A percentile compares a stretch with the other conserved stretches of the same genome.
These are phyloP conservation scores for Cornus controversa DNA, from an alignment of 148 eudicot genomes.

Conservation along the genomic window DNA sequence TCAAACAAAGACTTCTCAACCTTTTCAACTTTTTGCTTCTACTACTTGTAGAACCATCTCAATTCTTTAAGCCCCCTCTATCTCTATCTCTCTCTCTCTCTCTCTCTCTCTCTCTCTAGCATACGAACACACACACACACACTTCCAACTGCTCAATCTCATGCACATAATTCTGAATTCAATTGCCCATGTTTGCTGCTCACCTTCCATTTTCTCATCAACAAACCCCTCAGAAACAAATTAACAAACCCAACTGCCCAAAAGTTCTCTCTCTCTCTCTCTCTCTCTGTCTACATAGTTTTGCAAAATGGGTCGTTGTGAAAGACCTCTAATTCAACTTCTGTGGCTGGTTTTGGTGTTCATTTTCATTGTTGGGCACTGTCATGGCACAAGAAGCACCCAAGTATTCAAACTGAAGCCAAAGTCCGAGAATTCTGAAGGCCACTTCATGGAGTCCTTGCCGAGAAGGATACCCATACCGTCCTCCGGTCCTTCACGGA, in stretches of 20 bases:
- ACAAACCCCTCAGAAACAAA: slow-evolving; percentile 8
- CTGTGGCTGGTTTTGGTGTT: slow-evolving; percentile 26
- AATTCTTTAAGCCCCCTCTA: slow-evolving; percentile 11
- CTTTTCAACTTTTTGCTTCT: slow-evolving; percentile 21
- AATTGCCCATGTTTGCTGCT: slow-evolving; percentile 19
- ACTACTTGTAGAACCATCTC: slow-evolving; percentile 15
- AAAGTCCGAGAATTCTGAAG: slow-evolving; percentile 35
- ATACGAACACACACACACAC: background rate
- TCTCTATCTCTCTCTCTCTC: background rate
- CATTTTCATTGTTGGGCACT: slow-evolving; percentile 27
- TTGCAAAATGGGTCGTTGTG: slow-evolving; percentile 14
- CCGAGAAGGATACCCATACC: slow-evolving; percentile 63
- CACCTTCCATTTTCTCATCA: slow-evolving; percentile 8
- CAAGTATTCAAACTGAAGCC: slow-evolving; percentile 36
- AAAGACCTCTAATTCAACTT: slow-evolving; percentile 13
- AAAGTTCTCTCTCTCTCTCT: slow-evolving; percentile 5
- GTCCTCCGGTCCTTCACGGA: slow-evolving; percentile 71
- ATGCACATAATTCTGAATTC: slow-evolving; percentile 7
- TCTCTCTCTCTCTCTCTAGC: slow-evolving; percentile 5
- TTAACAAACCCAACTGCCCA: background rate
- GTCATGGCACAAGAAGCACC: slow-evolving; percentile 44
- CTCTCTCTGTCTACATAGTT: background rate
- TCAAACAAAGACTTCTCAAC: slow-evolving; percentile 7
- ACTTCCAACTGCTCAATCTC: background rate
- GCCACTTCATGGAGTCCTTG: slow-evolving; percentile 49